Evolutionary conservation across 805 yeast genomes (phyloP).

Genomic region (Starmera quercuum): DNA sequence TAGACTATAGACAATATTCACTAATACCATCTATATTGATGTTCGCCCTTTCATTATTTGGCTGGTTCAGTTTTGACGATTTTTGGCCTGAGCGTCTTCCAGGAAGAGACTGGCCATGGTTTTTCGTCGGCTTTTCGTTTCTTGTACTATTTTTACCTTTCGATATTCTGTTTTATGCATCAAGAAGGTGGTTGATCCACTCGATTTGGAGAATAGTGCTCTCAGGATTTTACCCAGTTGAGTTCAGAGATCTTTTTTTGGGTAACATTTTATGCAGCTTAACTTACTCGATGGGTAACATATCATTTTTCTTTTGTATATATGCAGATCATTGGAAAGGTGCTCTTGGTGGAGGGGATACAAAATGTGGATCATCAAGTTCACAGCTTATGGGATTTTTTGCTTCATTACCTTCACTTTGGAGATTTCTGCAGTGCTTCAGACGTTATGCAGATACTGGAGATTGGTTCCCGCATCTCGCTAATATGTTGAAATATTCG

Average conservation of each 20-base stretch:
- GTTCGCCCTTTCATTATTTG: slow-evolving; percentile 48
- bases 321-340: slow-evolving; percentile 69
- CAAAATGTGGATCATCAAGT: slow-evolving; percentile 65
- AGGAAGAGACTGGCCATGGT: slow-evolving; percentile 74
- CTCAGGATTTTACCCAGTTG: slow-evolving; percentile 91
- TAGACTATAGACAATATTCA: slow-evolving; percentile 60
- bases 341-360: slow-evolving; percentile 27
- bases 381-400: slow-evolving; percentile 80
- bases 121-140: slow-evolving; percentile 51
- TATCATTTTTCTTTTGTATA: slow-evolving; percentile 79
- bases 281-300: slow-evolving; percentile 80
- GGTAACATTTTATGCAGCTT: slow-evolving; percentile 90
- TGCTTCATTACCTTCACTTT: slow-evolving; percentile 75
- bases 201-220: slow-evolving; percentile 65
- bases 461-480: slow-evolving; percentile 93
- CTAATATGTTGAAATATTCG: slow-evolving; percentile 75
- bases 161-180: slow-evolving; percentile 42
- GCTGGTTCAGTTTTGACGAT: slow-evolving; percentile 70
- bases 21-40: slow-evolving; percentile 56
- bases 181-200: slow-evolving; percentile 72
- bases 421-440: slow-evolving; percentile 87
- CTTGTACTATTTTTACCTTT: slow-evolving; percentile 54
- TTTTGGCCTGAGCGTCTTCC: slow-evolving; percentile 56
- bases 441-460: slow-evolving; percentile 91
- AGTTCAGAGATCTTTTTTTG: slow-evolving; percentile 85